Base-by-base conservation (phyloP, 371 early-diverging fungal genomes). In the Smittium mucronatum region DNA sequence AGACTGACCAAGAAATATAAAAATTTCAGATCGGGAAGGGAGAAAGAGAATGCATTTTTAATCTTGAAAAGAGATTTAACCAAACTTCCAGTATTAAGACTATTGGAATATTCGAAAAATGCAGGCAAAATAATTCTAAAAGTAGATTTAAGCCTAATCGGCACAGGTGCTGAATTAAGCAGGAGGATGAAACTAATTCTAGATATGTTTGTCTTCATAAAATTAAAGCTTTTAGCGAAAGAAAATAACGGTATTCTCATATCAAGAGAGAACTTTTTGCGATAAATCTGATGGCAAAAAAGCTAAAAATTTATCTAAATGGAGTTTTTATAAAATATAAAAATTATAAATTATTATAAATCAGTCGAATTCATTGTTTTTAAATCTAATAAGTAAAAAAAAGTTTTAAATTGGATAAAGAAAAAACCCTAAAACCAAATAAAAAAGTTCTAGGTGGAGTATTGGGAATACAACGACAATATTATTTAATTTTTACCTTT, bases 261-360 rank as follows among this genome's bases (percentile, higher is more conserved):
- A 69, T 67, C 21, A 71, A 67, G 33, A 59, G 68, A 36, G 71
- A 71, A 36, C 58, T 71, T 8, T 47, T 72, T 30, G 68, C 26
- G 1, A 5, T 57, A 11, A 47, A 33, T 25, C 34, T 58, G 17
- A 71, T 71, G 71, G 58, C 66, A 15, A 71, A 70, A 26, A 11
- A 66, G n/a, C 34, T 70, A 29, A 36, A 31, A 8, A 34, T 32
- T 28, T 71, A 71, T 57, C 59, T 70, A 2, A 64, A 70, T 31
- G 70, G 70, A 2, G 33, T 17, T n/a, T n/a, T n/a, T n/a, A n/a
- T n/a, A n/a, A n/a, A n/a, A n/a, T n/a, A n/a, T n/a, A n/a, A n/a
- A n/a, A n/a, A n/a, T n/a, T n/a, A n/a, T n/a, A n/a, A n/a, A n/a
- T n/a, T n/a, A n/a, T n/a, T n/a, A n/a, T n/a, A n/a, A n/a, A n/a